These are phyloP conservation scores for Phlyctochytrium arcticum DNA, from an alignment of 192 early-diverging fungal genomes.

Conservation along the genomic window DNA sequence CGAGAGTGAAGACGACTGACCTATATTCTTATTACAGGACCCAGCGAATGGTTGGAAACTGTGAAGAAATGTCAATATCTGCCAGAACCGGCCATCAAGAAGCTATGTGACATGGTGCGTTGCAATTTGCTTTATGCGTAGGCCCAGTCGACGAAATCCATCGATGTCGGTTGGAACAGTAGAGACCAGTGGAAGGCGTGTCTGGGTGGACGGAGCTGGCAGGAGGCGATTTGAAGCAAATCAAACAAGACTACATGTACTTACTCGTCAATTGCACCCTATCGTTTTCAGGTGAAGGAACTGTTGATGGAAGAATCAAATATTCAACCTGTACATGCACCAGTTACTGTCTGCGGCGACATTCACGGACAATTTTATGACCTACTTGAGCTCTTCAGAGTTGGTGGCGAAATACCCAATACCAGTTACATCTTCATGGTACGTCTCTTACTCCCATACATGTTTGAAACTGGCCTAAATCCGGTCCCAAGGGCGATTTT, in stretches of 20 bases:
- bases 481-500: conserved; percentile 79
- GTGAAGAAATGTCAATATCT: conserved; percentile 92
- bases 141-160: too few relatives aligned
- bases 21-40: too few relatives aligned
- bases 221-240: too few relatives aligned
- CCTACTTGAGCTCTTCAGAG: conserved; percentile 89
- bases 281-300: conserved; percentile 96
- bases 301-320: conserved; percentile 98
- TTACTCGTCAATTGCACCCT: too few relatives aligned
- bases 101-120: conserved; percentile 92
- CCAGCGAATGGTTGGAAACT: conserved; percentile 93
- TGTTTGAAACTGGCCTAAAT: not conserved
- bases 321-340: conserved; percentile 94
- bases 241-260: too few relatives aligned
- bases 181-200: too few relatives aligned
- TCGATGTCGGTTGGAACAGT: too few relatives aligned
- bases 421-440: conserved; percentile 99
- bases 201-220: too few relatives aligned
- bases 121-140: too few relatives aligned
- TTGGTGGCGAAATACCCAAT: conserved; percentile 89
- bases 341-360: conserved; percentile 91
- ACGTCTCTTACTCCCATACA: not conserved
- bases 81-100: conserved; percentile 92
- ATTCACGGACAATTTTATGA: conserved; percentile 99
- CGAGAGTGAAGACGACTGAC: too few relatives aligned